phyloP scores from a whole-genome alignment of 2,329 filamentous ascomycete species.

The Aspergillus pseudoglaucus region DNA sequence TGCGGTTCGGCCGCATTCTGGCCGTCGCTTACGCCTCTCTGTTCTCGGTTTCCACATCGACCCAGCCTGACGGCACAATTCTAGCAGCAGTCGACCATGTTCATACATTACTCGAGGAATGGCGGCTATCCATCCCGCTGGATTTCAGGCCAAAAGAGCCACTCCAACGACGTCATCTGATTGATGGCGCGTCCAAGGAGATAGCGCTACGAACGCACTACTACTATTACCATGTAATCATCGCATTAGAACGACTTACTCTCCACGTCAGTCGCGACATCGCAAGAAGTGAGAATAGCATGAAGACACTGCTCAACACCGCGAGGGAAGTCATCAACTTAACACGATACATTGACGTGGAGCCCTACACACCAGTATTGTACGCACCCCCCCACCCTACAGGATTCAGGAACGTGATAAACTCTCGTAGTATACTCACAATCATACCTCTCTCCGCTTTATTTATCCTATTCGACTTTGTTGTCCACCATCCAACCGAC shows the following conservation, averaged over 20 bases:
- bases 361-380: too few species aligned
- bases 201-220: conserved; percentile 23
- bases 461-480: conserved; percentile 39
- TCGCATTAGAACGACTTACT: conserved; percentile 25
- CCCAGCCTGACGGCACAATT: too few species aligned
- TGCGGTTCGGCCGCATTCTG: conserved; percentile 8
- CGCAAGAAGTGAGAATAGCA: conserved; percentile 18
- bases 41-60: too few species aligned
- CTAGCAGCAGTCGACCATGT: too few species aligned
- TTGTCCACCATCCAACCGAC: conserved; percentile 33
- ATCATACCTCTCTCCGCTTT: conserved; percentile 33
- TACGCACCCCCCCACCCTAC: too few species aligned
- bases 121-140: conserved; percentile 24
- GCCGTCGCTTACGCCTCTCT: too few species aligned
- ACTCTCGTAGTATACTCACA: conserved; percentile 19
- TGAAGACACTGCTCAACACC: too few species aligned
- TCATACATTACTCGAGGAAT: conserved; percentile 25
- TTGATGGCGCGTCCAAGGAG: neutral
- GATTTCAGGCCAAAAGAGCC: conserved; percentile 24
- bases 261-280: conserved; percentile 22
- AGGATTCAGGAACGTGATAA: neutral
- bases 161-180: conserved; percentile 10
- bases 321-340: too few species aligned
- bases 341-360: too few species aligned
- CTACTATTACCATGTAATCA: conserved; percentile 24